These are phyloP conservation scores for Yarrowia bubula DNA, from an alignment of 805 yeast genomes.

Conservation along the genomic window DNA sequence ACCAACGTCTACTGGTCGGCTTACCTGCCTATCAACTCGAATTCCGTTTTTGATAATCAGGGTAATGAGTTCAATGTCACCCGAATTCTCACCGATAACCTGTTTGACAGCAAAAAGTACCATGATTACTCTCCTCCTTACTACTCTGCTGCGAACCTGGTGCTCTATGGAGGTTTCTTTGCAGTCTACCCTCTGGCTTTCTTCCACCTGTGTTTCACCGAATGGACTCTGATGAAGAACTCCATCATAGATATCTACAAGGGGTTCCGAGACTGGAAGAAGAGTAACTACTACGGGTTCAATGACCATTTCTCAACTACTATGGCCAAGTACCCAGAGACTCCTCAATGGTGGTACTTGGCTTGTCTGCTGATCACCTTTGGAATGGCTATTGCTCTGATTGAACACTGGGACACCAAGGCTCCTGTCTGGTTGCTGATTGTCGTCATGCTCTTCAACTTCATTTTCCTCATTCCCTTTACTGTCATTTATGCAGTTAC, in stretches of 20 bases:
- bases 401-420: slow-evolving; percentile 46
- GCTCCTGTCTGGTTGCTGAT: slow-evolving; percentile 62
- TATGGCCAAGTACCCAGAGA: slow-evolving; percentile 58
- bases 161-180: slow-evolving; percentile 55
- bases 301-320: slow-evolving; percentile 36
- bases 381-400: slow-evolving; percentile 36
- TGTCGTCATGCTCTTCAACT: slow-evolving; percentile 52
- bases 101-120: slow-evolving; percentile 48
- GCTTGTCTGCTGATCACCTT: slow-evolving; percentile 46
- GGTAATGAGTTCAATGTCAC: slow-evolving; percentile 51
- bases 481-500: slow-evolving; percentile 60
- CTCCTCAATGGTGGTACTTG: slow-evolving; percentile 73
- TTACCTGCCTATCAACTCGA: slow-evolving; percentile 57
- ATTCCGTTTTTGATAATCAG: slow-evolving; percentile 50
- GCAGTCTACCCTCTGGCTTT: slow-evolving; percentile 49
- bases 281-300: slow-evolving; percentile 10
- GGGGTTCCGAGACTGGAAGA: not conserved
- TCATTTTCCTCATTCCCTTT: slow-evolving; percentile 55
- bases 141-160: slow-evolving; percentile 49
- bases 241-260: slow-evolving; percentile 26
- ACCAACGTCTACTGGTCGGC: slow-evolving; percentile 58
- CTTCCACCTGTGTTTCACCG: slow-evolving; percentile 26
- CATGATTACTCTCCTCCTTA: slow-evolving; percentile 63
- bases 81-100: slow-evolving; percentile 41
- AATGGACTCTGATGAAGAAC: slow-evolving; percentile 29